phyloP scores from a whole-genome alignment of 2,329 filamentous ascomycete species.

The Didymosphaeria variabile region DNA sequence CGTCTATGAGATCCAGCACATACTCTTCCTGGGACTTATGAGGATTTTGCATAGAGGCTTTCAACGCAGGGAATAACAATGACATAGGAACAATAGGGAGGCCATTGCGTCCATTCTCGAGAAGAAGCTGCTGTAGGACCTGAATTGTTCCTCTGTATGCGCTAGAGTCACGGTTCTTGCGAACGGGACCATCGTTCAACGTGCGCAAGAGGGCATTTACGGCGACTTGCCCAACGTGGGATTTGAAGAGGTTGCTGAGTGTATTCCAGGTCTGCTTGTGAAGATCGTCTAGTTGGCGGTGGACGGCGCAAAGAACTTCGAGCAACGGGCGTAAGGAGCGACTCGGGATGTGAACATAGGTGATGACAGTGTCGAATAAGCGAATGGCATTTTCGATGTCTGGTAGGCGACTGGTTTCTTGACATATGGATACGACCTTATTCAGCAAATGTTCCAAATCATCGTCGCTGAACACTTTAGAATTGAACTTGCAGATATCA shows the following conservation, averaged over 20 bases:
- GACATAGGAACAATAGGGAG: constrained; percentile 47
- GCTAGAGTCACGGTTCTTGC: constrained; percentile 34
- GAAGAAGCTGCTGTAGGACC: constrained; percentile 41
- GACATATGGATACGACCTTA: constrained; percentile 71
- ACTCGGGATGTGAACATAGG: constrained; percentile 73
- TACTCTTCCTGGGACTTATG: constrained; percentile 51
- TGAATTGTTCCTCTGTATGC: constrained; percentile 42
- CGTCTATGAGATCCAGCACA: constrained; percentile 60
- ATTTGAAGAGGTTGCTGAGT: constrained; percentile 74
- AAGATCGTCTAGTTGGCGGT: constrained; percentile 69
- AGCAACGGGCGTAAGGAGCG: constrained; percentile 71
- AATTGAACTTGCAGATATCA: constrained; percentile 79
- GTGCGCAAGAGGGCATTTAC: constrained; percentile 72
- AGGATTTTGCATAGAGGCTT: constrained; percentile 39
- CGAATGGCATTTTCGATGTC: constrained; percentile 74
- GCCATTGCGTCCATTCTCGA: constrained; percentile 44
- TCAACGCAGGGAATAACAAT: constrained; percentile 45
- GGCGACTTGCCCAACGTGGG: constrained; percentile 76
- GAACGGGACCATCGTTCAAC: constrained; percentile 38
- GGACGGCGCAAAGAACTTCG: constrained; percentile 76
- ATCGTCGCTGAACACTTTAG: constrained; percentile 70
- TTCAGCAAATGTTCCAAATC: constrained; percentile 70
- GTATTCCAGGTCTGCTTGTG: constrained; percentile 74
- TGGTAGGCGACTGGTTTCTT: constrained; percentile 69
- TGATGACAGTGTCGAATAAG: constrained; percentile 75